Evolutionary conservation across 2,329 filamentous ascomycete genomes (phyloP).

Genomic region (Fusarium succisae): DNA sequence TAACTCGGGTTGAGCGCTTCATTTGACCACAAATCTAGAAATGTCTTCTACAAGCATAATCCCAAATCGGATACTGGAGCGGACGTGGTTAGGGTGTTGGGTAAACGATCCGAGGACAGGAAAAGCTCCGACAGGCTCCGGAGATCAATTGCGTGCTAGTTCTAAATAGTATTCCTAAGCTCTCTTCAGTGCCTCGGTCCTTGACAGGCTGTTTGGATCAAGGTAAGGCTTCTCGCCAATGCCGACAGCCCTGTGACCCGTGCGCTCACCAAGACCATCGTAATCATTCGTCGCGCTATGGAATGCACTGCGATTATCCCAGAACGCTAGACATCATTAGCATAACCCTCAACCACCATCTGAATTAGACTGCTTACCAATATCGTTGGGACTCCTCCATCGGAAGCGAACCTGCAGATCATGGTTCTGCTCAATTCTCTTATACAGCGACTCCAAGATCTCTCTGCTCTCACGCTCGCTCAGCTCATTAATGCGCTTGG

Average conservation of each 20-base stretch:
- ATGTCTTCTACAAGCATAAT: too few relatives aligned
- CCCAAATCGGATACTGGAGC: too few relatives aligned
- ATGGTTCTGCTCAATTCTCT: constrained; percentile 56
- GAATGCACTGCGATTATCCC: constrained; percentile 69
- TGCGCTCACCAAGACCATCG: constrained; percentile 59
- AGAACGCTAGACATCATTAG: constrained; percentile 55
- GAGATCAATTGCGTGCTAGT: too few relatives aligned
- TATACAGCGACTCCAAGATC: constrained; percentile 53
- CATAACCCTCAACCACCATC: rapidly evolving
- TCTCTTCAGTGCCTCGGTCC: constrained; percentile 36
- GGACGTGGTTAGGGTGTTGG: too few relatives aligned
- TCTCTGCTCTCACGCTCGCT: constrained; percentile 54
- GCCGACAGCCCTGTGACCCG: constrained; percentile 62
- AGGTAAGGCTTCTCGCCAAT: constrained; percentile 65
- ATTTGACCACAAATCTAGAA: too few relatives aligned
- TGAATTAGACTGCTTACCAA: constrained; percentile 19
- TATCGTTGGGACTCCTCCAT: constrained; percentile 56
- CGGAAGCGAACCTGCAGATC: constrained; percentile 59
- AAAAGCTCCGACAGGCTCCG: too few relatives aligned
- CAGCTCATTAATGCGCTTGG: constrained; percentile 55
- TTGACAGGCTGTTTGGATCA: constrained; percentile 59
- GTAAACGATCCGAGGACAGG: too few relatives aligned
- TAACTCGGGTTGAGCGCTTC: too few relatives aligned
- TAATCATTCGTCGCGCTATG: constrained; percentile 70
- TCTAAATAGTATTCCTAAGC: background rate